Evolutionary conservation across 495 filamentous ascomycete genomes (phyloP).

Genomic region (Darksidea phi): DNA sequence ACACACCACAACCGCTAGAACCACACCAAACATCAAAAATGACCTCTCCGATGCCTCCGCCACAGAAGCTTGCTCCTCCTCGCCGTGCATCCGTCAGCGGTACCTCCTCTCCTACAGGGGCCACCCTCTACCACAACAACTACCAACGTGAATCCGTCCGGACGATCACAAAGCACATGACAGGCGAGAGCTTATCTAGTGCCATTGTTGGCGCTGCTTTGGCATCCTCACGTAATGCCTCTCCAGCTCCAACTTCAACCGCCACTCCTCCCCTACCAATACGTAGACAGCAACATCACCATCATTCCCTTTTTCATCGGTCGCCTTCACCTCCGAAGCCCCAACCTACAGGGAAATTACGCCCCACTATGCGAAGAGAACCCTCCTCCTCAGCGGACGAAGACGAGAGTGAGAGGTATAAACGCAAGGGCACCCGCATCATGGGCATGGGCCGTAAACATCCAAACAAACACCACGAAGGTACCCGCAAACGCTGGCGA

Average conservation of each 20-base stretch:
- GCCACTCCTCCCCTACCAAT: constrained; percentile 30
- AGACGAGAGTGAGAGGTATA: constrained; percentile 57
- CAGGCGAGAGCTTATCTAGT: constrained; percentile 59
- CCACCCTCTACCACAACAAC: constrained; percentile 23
- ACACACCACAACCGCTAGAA: neutral
- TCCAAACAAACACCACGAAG: constrained; percentile 85
- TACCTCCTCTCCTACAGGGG: constrained; percentile 6
- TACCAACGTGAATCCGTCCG: constrained; percentile 38
- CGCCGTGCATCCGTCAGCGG: constrained; percentile 10
- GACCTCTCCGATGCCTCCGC: constrained; percentile 16
- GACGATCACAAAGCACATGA: constrained; percentile 43
- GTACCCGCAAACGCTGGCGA: constrained; percentile 79
- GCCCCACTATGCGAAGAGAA: constrained; percentile 69
- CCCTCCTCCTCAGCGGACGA: constrained; percentile 52
- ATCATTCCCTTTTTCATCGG: constrained; percentile 50
- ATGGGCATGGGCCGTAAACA: constrained; percentile 58
- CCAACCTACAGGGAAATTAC: constrained; percentile 47
- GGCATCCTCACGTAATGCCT: constrained; percentile 66
- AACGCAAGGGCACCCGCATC: constrained; percentile 42
- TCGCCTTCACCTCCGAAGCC: constrained; percentile 56
- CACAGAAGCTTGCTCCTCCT: constrained; percentile 13
- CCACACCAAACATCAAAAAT: neutral
- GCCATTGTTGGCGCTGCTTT: constrained; percentile 86
- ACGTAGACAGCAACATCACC: constrained; percentile 46
- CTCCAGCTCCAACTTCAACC: constrained; percentile 45